Percentiles rank a stretch among this genome's conserved stretches.
These are phyloP conservation scores for Striga hermonthica DNA, from an alignment of 305 asterid genomes.

Conservation along the genomic window DNA sequence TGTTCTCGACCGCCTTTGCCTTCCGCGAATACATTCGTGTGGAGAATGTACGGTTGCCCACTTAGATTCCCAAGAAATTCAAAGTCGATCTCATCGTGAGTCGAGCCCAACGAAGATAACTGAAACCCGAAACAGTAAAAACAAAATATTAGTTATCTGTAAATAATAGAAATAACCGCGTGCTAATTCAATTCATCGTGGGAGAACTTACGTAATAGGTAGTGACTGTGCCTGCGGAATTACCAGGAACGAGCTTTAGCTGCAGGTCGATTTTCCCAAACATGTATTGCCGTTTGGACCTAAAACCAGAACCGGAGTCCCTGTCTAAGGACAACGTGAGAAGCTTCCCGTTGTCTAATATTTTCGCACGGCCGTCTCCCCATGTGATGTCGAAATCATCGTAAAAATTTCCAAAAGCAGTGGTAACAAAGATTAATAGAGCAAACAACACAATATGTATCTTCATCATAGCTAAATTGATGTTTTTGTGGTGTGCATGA, in stretches of 20 bases:
- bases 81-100: slow-evolving; percentile 47
- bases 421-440: slow-evolving; percentile 23
- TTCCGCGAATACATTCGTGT: slow-evolving; percentile 43
- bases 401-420: slow-evolving; percentile 28
- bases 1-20: slow-evolving; percentile 46
- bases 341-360: slow-evolving; percentile 34
- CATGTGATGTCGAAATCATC: slow-evolving; percentile 37
- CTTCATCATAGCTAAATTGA: slow-evolving; percentile 17
- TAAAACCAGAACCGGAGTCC: slow-evolving; percentile 40
- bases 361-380: slow-evolving; percentile 39
- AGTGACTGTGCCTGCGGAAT: slow-evolving; percentile 42
- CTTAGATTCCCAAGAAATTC: slow-evolving; percentile 48
- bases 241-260: slow-evolving; percentile 40
- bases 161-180: background rate
- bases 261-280: slow-evolving; percentile 40
- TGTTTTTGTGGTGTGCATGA: slow-evolving; percentile 24
- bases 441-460: slow-evolving; percentile 13
- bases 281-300: slow-evolving; percentile 37
- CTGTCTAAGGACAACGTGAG: slow-evolving; percentile 40
- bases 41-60: slow-evolving; percentile 46
- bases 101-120: slow-evolving; percentile 44
- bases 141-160: background rate
- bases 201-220: slow-evolving; percentile 36
- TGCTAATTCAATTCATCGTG: background rate
- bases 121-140: slow-evolving; percentile 1